These are phyloP conservation scores for Tilletiopsis washingtonensis DNA, from an alignment of 1,284 basidiomycete species.

Conservation along the genomic window DNA sequence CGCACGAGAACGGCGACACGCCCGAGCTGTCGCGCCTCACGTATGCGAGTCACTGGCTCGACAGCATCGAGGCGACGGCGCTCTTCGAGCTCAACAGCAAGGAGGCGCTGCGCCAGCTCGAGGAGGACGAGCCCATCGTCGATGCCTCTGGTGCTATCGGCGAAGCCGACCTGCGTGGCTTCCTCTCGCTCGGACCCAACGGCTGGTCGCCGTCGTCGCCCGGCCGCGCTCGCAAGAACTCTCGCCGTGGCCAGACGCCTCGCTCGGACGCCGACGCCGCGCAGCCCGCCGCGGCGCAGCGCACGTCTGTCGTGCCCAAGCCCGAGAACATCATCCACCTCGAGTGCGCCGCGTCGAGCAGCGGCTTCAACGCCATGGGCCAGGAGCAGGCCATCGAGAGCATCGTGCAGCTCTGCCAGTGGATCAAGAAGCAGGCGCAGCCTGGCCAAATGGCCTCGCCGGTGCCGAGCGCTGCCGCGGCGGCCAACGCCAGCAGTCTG, in stretches of 20 bases:
- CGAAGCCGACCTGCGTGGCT: not conserved
- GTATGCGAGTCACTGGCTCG: conserved; percentile 51
- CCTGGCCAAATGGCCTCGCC: not conserved
- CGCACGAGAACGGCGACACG: conserved; percentile 67
- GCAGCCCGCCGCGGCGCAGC: conserved; percentile 19
- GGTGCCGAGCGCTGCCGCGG: conserved; percentile 3
- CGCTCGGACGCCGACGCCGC: not conserved
- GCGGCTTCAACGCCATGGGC: conserved; percentile 6
- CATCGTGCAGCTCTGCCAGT: conserved; percentile 40
- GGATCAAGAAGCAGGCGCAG: conserved; percentile 43
- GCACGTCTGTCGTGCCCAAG: conserved; percentile 37
- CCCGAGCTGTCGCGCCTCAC: conserved; percentile 57
- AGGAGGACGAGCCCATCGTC: conserved; percentile 54
- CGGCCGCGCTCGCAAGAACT: too few species aligned
- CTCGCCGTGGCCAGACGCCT: too few species aligned
- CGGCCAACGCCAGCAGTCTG: conserved; percentile 9
- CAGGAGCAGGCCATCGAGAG: conserved; percentile 14
- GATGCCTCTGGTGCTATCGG: too few species aligned
- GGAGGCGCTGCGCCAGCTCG: conserved; percentile 57
- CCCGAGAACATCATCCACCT: conserved; percentile 41
- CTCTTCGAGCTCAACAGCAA: conserved; percentile 53
- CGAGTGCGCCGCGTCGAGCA: conserved; percentile 20
- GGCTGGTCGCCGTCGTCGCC: conserved; percentile 29
- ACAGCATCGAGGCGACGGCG: conserved; percentile 57
- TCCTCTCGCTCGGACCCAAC: conserved; percentile 28